Evolutionary conservation across 2,329 filamentous ascomycete genomes (phyloP).

Genomic region (Teratosphaeria gauchensis): DNA sequence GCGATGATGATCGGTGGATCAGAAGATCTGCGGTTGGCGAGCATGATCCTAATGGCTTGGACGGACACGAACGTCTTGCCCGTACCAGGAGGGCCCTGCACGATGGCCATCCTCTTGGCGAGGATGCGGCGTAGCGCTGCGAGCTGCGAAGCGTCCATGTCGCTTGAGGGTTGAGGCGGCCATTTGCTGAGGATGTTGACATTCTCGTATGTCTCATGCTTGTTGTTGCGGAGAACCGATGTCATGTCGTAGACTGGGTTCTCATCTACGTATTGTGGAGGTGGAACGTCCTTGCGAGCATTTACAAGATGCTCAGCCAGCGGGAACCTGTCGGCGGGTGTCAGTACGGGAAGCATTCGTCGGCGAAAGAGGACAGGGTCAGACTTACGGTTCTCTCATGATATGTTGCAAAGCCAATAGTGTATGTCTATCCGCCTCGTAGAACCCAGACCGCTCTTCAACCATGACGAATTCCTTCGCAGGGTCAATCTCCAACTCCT

Average conservation of each 20-base stretch:
- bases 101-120: slow-evolving; percentile 59
- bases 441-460: slow-evolving; percentile 64
- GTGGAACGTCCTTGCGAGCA: slow-evolving; percentile 34
- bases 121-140: slow-evolving; percentile 60
- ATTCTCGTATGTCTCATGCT: slow-evolving; percentile 32
- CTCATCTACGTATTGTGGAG: slow-evolving; percentile 44
- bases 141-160: slow-evolving; percentile 63
- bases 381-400: slow-evolving; percentile 40
- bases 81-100: slow-evolving; percentile 75
- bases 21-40: slow-evolving; percentile 45
- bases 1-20: slow-evolving; percentile 67
- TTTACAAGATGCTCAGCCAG: slow-evolving; percentile 53
- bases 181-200: slow-evolving; percentile 48
- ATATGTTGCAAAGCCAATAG: slow-evolving; percentile 62
- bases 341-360: background rate
- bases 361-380: background rate
- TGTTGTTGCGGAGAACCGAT: slow-evolving; percentile 17
- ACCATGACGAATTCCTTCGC: slow-evolving; percentile 66
- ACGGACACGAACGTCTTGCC: slow-evolving; percentile 79
- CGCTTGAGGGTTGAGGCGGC: slow-evolving; percentile 37
- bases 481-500: slow-evolving; percentile 60
- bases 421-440: slow-evolving; percentile 64
- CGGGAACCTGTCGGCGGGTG: slow-evolving; percentile 36
- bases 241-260: slow-evolving; percentile 43
- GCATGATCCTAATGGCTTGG: slow-evolving; percentile 55